Conservation (phyloP, 768 basidiomycete genomes). For the Agaricus blazei region DNA sequence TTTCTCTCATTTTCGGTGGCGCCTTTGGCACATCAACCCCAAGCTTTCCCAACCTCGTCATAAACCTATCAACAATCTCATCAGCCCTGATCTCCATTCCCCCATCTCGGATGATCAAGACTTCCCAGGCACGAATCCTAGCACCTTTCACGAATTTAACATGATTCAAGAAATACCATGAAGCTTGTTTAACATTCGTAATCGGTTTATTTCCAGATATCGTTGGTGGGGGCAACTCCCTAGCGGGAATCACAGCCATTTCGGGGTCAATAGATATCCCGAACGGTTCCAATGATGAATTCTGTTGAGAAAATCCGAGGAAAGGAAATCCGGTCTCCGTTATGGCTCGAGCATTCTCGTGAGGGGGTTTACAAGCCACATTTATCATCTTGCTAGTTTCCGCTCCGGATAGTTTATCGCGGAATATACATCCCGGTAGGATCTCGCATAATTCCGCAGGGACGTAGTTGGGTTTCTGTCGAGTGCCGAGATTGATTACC, state of each 20-base stretch:
- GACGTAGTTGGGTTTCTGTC: constrained; percentile 28
- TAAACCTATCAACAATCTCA: constrained; percentile 49
- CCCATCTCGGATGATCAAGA: constrained; percentile 55
- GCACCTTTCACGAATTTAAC: constrained; percentile 63
- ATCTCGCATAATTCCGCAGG: constrained; percentile 71
- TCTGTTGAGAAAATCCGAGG: constrained; percentile 38
- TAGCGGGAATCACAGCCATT: constrained; percentile 62
- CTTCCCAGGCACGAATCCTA: constrained; percentile 53
- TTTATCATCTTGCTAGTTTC: constrained; percentile 64
- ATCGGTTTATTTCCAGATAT: constrained; percentile 22
- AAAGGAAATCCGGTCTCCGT: constrained; percentile 46
- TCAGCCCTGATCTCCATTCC: constrained; percentile 38
- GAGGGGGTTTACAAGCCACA: constrained; percentile 57
- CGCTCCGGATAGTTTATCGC: constrained; percentile 46
- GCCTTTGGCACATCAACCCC: constrained; percentile 48
- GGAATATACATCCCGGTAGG: constrained; percentile 47
- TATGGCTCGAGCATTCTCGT: constrained; percentile 51
- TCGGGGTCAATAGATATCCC: constrained; percentile 47
- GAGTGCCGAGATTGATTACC: constrained; percentile 39
- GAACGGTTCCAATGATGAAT: constrained; percentile 45
- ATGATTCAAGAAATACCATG: constrained; percentile 68
- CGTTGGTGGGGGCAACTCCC: constrained; percentile 56
- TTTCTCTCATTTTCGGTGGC: constrained; percentile 33
- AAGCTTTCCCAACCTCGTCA: constrained; percentile 46
- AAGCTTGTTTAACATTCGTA: constrained; percentile 57